Base-by-base conservation (phyloP, 345 rosid species). In the Fremontodendron californicum region DNA sequence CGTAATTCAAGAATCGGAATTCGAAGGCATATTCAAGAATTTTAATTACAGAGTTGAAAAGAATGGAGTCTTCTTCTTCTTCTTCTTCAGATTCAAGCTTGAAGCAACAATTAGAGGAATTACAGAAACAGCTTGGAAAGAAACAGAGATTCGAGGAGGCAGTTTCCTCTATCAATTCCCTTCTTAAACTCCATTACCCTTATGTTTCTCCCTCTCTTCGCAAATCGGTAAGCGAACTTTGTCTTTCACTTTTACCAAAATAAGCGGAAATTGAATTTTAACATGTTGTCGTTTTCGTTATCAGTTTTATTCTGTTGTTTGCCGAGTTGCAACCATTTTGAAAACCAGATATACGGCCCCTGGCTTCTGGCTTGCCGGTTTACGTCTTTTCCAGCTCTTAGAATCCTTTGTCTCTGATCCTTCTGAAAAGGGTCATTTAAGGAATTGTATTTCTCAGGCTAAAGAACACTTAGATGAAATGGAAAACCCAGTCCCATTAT, bases 361-460 rank as follows among this genome's bases (percentile, higher is more conserved):
- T 18, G 98, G 98, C 4, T 95, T 95, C 83, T 91, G 99, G 98
- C 86, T 81, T 35, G 92, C 94, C 0, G 96, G 98, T 0, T 78
- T 93, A 27, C 86, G 84, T n/a, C 91, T 93, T 71, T 91, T 95
- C 72, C 88, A 89, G 85, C 85, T 78, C 45, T 88, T 93, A 42
- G 92, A 84, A 77, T 27, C 78, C 18, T 83, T 90, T 69, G 85
- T 81, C 0, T 80, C 97, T 31, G 87, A 86, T 71, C 82, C 89
- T 45, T 78, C 91, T 5, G 90, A 91, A 86, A 95, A 90, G 85
- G 81, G 79, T 43, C 89, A 88, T 35, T 87, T 93, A 87, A 89
- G 60, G 81, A 82, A 77, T 65, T 93, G 88, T 79, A 87, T 95
- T 58, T 84, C 86, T 78, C 89, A 86, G 82, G 94, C 97, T 0